Evolutionary conservation across 176 grass and related monocot species (phyloP), one percentile per base, ranked within the genome.

Genomic region (Hyparrhenia diplandra): DNA sequence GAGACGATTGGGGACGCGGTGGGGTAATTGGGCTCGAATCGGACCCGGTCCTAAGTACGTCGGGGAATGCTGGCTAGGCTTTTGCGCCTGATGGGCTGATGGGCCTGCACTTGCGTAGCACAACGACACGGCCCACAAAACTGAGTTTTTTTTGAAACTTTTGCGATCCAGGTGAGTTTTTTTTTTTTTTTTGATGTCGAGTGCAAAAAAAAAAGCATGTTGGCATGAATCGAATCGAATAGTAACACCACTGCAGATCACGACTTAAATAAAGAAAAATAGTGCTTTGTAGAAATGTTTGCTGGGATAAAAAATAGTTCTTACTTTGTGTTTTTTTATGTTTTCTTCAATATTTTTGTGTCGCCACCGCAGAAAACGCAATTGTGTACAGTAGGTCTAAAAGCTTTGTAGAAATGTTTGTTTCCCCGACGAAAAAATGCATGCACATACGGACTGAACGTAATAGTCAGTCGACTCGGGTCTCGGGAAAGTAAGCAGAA

Each of bases 21-120:
- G 23, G 63, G 70, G 16, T 54, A 76, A 62, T 4, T 77, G 82
- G 77, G 87, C 82, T 82, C 27, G 1, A 51, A 25, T 69, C 64
- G 49, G 63, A 55, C 52, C 29, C 3, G 2, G 28, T 69, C 21
- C 60, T 60, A 67, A 67, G 20, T 6, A 4, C 2, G 43, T 29
- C 8, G 3, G 10, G 62, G 59, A 17, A 69, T 58, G 49, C 49
- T 4, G 1, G 0, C 4, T 74, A 81, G 81, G 87, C 75, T 61
- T 80, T 25, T 24, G 1, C 3, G 2, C 14, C 2, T 0, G 10
- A 20, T 79, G 40, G 74, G 21, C 17, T 35, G n/a, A 51, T 82
- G 73, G 80, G 57, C 80, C 66, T 71, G 0, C 21, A 55, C 63
- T 49, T 49, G 2, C 5, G 14, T 18, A 18, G 37, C 23, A 29